phyloP scores from a whole-genome alignment of 164 flowering plant species.

The Nelumbo lutea region DNA sequence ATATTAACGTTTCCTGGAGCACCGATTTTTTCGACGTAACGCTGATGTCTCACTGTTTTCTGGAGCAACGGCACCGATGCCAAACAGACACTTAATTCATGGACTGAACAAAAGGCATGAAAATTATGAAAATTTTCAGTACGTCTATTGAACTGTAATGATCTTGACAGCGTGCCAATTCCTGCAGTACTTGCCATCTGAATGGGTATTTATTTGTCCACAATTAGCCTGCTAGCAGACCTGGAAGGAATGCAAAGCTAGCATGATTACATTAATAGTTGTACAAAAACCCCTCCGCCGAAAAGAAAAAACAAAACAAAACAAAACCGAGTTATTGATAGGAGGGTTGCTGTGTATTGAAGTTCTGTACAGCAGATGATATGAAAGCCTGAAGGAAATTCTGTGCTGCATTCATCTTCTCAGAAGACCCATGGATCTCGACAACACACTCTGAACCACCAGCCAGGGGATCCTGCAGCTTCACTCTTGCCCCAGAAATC shows the following conservation, averaged over 20 bases:
- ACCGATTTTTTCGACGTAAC: too few species aligned
- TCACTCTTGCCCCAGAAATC: conserved; percentile 38
- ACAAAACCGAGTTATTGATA: conserved; percentile 12
- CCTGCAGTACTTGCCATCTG: background rate
- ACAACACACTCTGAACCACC: conserved; percentile 36
- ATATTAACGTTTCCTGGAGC: too few species aligned
- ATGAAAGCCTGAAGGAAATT: conserved; percentile 29
- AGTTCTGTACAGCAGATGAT: conserved; percentile 21
- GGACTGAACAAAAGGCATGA: too few species aligned
- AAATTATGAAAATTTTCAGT: too few species aligned
- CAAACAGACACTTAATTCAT: too few species aligned
- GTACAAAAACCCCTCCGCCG: conserved; percentile 15
- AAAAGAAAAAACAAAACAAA: background rate
- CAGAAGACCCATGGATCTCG: conserved; percentile 40
- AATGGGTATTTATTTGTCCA: background rate
- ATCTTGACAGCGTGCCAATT: background rate
- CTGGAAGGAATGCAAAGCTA: background rate
- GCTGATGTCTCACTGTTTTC: too few species aligned
- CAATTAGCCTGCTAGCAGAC: background rate
- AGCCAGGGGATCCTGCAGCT: conserved; percentile 31
- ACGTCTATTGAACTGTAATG: too few species aligned
- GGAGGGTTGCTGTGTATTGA: conserved; percentile 5
- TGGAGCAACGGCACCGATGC: too few species aligned
- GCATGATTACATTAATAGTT: conserved; percentile 6
- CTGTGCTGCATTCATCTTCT: conserved; percentile 35